A percentile compares a stretch with the other conserved stretches of the same genome.
Conservation (phyloP, 768 basidiomycete genomes). For the Dioszegia crocea region DNA sequence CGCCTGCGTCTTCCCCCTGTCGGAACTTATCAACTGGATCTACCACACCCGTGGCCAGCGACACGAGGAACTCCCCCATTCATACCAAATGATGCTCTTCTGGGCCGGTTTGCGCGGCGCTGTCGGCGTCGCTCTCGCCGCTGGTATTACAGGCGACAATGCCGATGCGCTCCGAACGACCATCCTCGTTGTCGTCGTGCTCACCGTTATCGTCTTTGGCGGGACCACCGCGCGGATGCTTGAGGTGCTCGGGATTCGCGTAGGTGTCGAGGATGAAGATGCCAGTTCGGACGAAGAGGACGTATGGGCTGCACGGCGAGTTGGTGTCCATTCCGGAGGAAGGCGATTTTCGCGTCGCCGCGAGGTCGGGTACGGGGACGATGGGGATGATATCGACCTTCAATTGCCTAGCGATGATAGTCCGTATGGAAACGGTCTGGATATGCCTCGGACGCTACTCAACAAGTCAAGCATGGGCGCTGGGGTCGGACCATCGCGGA, state of each 20-base stretch:
- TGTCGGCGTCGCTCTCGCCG: slow-evolving; percentile 94
- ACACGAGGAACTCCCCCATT: slow-evolving; percentile 86
- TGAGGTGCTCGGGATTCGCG: slow-evolving; percentile 90
- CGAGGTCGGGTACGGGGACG: slow-evolving; percentile 36
- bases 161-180: slow-evolving; percentile 87
- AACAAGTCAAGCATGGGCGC: not conserved
- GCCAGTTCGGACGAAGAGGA: slow-evolving; percentile 56
- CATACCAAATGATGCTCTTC: slow-evolving; percentile 99
- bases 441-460: too few species aligned
- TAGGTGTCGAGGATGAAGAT: slow-evolving; percentile 89
- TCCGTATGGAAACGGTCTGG: not conserved
- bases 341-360: slow-evolving; percentile 32
- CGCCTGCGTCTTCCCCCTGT: slow-evolving; percentile 89
- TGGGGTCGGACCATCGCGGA: not conserved
- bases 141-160: slow-evolving; percentile 90
- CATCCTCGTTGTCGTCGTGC: slow-evolving; percentile 88
- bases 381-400: slow-evolving; percentile 9
- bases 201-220: slow-evolving; percentile 90
- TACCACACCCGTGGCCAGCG: slow-evolving; percentile 79
- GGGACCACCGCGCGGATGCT: slow-evolving; percentile 97
- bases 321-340: slow-evolving; percentile 36
- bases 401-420: slow-evolving; percentile 8
- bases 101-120: slow-evolving; percentile 97
- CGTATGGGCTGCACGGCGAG: slow-evolving; percentile 39
- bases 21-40: slow-evolving; percentile 91